phyloP scores from a whole-genome alignment of 2,329 filamentous ascomycete species.

The Penicillium sp. region DNA sequence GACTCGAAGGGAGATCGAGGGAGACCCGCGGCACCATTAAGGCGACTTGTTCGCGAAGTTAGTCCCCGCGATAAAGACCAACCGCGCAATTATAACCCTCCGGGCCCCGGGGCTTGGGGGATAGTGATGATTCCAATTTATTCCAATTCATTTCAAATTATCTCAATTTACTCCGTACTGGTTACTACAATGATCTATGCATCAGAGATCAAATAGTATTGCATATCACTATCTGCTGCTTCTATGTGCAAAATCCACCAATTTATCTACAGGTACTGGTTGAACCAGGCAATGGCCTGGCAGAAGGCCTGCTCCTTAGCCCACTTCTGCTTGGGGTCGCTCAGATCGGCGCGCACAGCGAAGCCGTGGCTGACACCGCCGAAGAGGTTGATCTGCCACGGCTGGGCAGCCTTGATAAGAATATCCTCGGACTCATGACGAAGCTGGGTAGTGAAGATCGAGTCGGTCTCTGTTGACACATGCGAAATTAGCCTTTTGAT shows the following conservation, averaged over 20 bases:
- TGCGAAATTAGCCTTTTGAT: conserved; percentile 3
- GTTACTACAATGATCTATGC: neutral
- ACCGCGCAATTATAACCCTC: conserved; percentile 1
- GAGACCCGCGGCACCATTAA: neutral
- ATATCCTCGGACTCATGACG: conserved; percentile 66
- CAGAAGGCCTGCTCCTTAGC: conserved; percentile 79
- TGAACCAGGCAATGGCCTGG: conserved; percentile 77
- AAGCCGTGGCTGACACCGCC: conserved; percentile 73
- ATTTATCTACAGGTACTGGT: conserved; percentile 54
- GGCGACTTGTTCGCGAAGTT: conserved; percentile 5
- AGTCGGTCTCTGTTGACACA: conserved; percentile 55
- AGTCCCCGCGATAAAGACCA: conserved; percentile 4
- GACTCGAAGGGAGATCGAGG: neutral
- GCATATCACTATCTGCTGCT: neutral
- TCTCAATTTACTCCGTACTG: neutral
- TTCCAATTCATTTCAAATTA: neutral
- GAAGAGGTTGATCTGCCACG: conserved; percentile 77
- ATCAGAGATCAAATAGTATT: neutral
- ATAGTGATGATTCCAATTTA: neutral
- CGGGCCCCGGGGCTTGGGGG: neutral
- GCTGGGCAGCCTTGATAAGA: conserved; percentile 55
- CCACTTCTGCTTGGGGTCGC: conserved; percentile 59
- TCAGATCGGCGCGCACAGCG: conserved; percentile 65
- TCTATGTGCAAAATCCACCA: neutral
- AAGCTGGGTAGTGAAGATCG: conserved; percentile 63